Evolutionary conservation across 352 stramenopile genomes (phyloP), one percentile per base, ranked within the genome.

Genomic region (Globisporangium uncinulatum): DNA sequence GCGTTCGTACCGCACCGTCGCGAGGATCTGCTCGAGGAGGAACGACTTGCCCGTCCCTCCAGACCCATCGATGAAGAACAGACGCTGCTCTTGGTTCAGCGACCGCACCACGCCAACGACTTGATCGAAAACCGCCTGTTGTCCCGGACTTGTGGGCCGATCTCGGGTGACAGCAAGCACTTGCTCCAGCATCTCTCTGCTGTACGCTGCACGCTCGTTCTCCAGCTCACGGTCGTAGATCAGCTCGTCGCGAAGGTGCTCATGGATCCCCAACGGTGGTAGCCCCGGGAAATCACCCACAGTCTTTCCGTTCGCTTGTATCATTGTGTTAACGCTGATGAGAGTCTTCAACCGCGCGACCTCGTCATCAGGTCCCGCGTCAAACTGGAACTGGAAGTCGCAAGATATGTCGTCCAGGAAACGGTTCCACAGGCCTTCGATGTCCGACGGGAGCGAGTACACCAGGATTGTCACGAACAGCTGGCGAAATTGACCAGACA

Each of bases 41-140:
- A 66, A 70, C 3, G 65, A 66, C 10, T 83, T 83, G 3, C 66
- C 66, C 8, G 58, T 73, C 1, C 66, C 64, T 19, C 69, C 63
- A n/a, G 63, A 55, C 5, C 65, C 56, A 17, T 76, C 65, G 17
- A 73, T 42, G 56, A 69, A 73, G 54, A 74, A 56, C 52, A 61
- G 17, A 29, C 69, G 73, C 29, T 56, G 15, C 6, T 11, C n/a
- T 8, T n/a, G 3, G 20, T 41, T 10, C 3, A 10, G 21, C 0
- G 7, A 11, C 1, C 57, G 19, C 2, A 66, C 51, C 6, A 19
- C 10, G 13, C 13, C 43, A 24, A 49, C 14, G 21, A 49, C 43
- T 49, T 49, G 43, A 3, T 49, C 43, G 19, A 49, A 49, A 3
- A 49, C 10, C 10, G 6, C 15, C 43, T 24, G 43, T 21, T 49